A percentile compares a stretch with the other conserved stretches of the same genome.
Conservation (phyloP, 179 eudicot species). For the Beta macrorhiza region DNA sequence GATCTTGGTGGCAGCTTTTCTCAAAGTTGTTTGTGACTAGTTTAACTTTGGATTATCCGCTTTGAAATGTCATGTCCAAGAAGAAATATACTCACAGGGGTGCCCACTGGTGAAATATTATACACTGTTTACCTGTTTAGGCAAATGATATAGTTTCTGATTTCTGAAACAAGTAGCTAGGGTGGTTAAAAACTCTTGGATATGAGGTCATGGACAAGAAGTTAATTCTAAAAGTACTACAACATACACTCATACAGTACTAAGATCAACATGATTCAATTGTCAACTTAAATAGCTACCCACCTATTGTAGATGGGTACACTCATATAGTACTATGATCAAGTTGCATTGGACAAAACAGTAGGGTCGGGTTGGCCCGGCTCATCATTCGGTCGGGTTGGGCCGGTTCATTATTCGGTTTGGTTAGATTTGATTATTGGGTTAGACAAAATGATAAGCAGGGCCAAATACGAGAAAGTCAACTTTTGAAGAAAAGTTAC, state of each 20-base stretch:
- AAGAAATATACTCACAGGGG: not conserved
- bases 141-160: not conserved
- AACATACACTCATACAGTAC: not conserved
- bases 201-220: not conserved
- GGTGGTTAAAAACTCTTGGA: conserved; percentile 6
- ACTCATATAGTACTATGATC: not conserved
- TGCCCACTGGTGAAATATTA: not conserved
- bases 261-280: too few relatives aligned
- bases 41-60: conserved; percentile 22
- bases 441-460: too few relatives aligned
- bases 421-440: too few relatives aligned
- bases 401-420: too few relatives aligned
- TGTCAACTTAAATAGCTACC: too few relatives aligned
- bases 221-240: not conserved
- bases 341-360: not conserved
- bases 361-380: not conserved
- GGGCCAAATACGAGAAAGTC: too few relatives aligned
- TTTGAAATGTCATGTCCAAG: conserved; percentile 27
- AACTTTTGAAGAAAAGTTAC: too few relatives aligned
- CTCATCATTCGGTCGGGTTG: not conserved
- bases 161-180: not conserved
- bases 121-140: conserved; percentile 17
- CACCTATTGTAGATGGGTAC: too few relatives aligned
- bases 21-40: conserved; percentile 20
- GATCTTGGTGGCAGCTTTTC: conserved; percentile 34